Percentiles rank a stretch among this genome's conserved stretches.
Conservation (phyloP, 495 filamentous ascomycete species). For the Platismatia glauca region DNA sequence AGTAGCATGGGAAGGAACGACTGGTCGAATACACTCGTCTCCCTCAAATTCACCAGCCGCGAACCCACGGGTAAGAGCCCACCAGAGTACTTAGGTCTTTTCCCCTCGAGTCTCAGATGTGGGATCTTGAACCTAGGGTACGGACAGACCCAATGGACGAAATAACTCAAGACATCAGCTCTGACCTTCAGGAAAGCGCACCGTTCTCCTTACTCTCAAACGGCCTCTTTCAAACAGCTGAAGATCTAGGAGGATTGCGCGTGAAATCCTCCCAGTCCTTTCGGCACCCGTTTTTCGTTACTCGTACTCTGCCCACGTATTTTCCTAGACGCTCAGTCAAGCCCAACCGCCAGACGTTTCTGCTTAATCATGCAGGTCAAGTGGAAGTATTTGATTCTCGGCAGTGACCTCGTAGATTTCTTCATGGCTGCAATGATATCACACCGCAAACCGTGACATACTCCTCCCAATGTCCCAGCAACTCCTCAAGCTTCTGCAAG, state of each 20-base stretch:
- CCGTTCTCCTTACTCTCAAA: background rate
- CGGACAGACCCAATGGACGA: background rate
- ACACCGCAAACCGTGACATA: background rate
- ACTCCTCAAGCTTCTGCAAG: background rate
- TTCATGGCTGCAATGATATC: background rate
- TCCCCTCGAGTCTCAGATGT: too few species aligned
- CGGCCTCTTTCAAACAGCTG: background rate
- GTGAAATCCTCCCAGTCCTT: background rate
- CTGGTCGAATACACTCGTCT: background rate
- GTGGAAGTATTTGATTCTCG: background rate
- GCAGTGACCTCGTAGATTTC: background rate
- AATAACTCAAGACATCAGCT: background rate
- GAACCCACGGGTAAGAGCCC: background rate
- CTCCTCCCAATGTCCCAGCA: background rate
- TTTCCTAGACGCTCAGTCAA: background rate
- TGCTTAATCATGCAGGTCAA: background rate
- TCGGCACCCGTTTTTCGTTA: background rate
- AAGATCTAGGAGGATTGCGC: background rate
- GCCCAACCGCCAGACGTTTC: background rate
- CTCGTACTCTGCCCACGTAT: background rate
- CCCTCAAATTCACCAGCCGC: background rate
- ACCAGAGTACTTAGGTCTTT: too few species aligned
- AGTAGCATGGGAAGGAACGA: background rate
- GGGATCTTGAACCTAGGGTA: too few species aligned
- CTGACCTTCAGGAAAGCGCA: background rate